Evolutionary conservation across 352 stramenopile genomes (phyloP), one percentile per base, ranked within the genome.

Genomic region (Vaucheria bursata): DNA sequence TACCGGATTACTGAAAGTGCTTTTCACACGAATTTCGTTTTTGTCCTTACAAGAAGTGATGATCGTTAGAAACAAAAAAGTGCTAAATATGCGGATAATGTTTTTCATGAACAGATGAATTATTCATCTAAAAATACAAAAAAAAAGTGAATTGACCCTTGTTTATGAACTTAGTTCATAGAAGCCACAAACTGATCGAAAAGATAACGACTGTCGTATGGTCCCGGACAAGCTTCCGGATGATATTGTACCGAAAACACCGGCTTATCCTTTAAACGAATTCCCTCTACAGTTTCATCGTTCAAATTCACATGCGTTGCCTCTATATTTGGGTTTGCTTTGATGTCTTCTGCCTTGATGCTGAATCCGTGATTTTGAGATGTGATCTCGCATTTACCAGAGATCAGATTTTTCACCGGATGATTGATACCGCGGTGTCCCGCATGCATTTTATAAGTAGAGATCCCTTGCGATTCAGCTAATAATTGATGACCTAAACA

Each of bases 161-260:
- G n/a, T n/a, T n/a, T n/a, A n/a, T n/a, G n/a, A n/a, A n/a, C n/a
- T n/a, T n/a, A n/a, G n/a, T n/a, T n/a, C n/a, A n/a, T n/a, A n/a
- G n/a, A n/a, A n/a, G n/a, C 91, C 32, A 98, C 85, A 88, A 99
- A 99, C 64, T 93, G 93, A 81, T 99, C 91, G 79, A 98, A 99
- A 35, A 99, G 86, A 84, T 98, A 98, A 8, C 91, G 88, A 53
- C 95, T 98, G 85, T 99, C 94, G 33, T 90, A 91, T 1, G 96
- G 95, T 0, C 95, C 96, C 50, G 93, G 91, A 79, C 78, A 40
- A 7, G 76, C 76, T 85, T 99, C 96, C n/a, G 96, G 96, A 83
- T 99, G 96, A 87, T 98, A 99, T 86, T 99, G 95, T 33, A 94
- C 94, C 71, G 90, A 97, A 84, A 98, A 98, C 84, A 96, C 98